A percentile compares a stretch with the other conserved stretches of the same genome.
Evolutionary conservation across 257 asterid genomes (phyloP).

Genomic region (Salvia splendens): DNA sequence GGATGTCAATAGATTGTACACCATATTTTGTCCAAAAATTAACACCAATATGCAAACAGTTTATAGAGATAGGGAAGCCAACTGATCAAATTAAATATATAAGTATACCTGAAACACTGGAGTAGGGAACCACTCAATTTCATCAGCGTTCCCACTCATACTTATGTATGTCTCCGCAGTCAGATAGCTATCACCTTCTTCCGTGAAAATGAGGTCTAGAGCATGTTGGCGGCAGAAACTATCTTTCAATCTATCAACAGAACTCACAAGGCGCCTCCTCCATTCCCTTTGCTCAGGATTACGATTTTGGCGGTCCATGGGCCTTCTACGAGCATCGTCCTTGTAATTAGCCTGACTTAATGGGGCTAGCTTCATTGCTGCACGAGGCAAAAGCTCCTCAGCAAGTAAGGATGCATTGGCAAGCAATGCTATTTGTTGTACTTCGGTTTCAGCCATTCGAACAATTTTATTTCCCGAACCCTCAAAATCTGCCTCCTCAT

Average conservation of each 20-base stretch:
- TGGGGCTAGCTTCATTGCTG: conserved; percentile 87
- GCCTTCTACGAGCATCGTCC: conserved; percentile 82
- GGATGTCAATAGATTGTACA: neutral
- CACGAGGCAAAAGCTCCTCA: conserved; percentile 95
- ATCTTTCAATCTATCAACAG: conserved; percentile 89
- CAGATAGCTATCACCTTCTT: conserved; percentile 92
- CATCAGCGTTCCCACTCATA: conserved; percentile 79
- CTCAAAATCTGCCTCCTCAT: conserved; percentile 78
- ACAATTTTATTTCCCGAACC: conserved; percentile 83
- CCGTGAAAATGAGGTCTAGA: conserved; percentile 91
- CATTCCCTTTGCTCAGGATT: conserved; percentile 98
- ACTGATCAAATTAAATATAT: conserved; percentile 22
- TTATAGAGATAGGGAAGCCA: conserved; percentile 10
- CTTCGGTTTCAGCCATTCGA: conserved; percentile 94
- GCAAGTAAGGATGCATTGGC: conserved; percentile 96
- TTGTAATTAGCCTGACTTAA: conserved; percentile 52
- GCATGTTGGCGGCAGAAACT: conserved; percentile 98
- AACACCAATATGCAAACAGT: neutral
- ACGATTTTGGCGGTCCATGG: conserved; percentile 84
- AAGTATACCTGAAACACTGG: conserved; percentile 83
- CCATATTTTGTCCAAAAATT: neutral
- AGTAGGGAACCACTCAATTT: conserved; percentile 93
- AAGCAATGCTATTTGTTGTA: conserved; percentile 94
- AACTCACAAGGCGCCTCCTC: conserved; percentile 80
- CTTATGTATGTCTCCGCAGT: conserved; percentile 80